These are phyloP conservation scores for Endoconidiophora polonica DNA, from an alignment of 2,329 filamentous ascomycete genomes.

Conservation along the genomic window DNA sequence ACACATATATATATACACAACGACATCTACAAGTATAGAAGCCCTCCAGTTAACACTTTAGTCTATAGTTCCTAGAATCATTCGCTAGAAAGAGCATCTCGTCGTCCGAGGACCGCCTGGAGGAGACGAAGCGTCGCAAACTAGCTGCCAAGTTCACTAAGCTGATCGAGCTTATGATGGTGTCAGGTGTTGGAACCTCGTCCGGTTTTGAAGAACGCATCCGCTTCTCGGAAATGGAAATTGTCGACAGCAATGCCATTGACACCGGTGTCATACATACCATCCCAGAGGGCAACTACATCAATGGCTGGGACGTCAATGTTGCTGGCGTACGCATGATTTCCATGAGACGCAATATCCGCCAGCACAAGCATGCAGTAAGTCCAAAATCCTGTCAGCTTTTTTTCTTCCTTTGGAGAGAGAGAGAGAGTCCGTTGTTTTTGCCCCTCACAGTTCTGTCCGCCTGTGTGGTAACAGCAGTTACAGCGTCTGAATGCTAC, in stretches of 20 bases:
- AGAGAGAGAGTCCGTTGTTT: too few species aligned
- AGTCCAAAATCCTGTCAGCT: slow-evolving; percentile 20
- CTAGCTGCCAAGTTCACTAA: slow-evolving; percentile 87
- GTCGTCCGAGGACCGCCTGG: slow-evolving; percentile 84
- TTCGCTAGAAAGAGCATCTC: slow-evolving; percentile 97
- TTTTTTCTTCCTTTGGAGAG: not conserved
- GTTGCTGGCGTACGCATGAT: slow-evolving; percentile 74
- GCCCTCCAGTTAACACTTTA: not conserved
- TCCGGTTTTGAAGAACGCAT: slow-evolving; percentile 97
- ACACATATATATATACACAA: not conserved
- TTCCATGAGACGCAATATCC: slow-evolving; percentile 67
- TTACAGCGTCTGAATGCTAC: too few species aligned
- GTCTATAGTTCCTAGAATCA: slow-evolving; percentile 69
- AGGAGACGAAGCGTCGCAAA: slow-evolving; percentile 90
- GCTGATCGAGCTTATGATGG: slow-evolving; percentile 97
- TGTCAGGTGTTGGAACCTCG: slow-evolving; percentile 86
- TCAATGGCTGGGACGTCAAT: slow-evolving; percentile 96
- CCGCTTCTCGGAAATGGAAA: slow-evolving; percentile 89
- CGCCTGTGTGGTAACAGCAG: too few species aligned
- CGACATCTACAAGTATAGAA: too few species aligned
- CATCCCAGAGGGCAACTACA: slow-evolving; percentile 74
- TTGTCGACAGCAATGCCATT: slow-evolving; percentile 84
- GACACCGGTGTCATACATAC: slow-evolving; percentile 78
- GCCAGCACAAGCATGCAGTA: slow-evolving; percentile 83
- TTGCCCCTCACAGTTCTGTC: too few species aligned